Base-by-base conservation (phyloP, 1,284 basidiomycete species). In the Pterula multifida region DNA sequence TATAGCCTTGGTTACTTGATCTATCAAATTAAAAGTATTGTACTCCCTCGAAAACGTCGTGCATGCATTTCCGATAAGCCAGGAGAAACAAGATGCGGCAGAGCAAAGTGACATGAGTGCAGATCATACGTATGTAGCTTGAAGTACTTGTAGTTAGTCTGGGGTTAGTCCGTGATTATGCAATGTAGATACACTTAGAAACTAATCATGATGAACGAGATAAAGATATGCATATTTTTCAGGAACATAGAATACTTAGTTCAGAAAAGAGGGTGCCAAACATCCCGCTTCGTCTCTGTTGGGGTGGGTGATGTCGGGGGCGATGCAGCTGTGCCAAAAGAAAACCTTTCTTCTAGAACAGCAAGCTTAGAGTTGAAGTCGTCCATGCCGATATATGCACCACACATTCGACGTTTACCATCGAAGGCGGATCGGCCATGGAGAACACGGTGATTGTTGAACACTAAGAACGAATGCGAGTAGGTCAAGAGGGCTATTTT, bases 381-480 rank as follows among this genome's bases (percentile, higher is more conserved):
- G 60, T 96, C 93, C n/a, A 79, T 72, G 0, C 90, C 89, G 49
- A 96, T 78, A 61, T 98, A 98, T 0, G 94, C 94, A 0, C 95
- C 95, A 59, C 95, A 98, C 79, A 98, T 90, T 1, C 90, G 76
- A 2, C 95, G 78, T 60, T 81, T 79, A 2, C 96, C 95, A 1
- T 79, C 78, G 62, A 97, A 98, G 0, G 82, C 78, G 0, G 90
- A 89, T 4, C 95, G 82, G 3, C 95, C 95, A 57, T 98, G 96
- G 49, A 98, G 70, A 2, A 98, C 90, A 11, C 95, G 79, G 64
- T 96, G 90, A 61, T 98, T 98, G 66, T 98, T 88, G 49, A 96
- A 78, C 32, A 93, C 89, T 90, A 58, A 26, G 26, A 25, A 44
- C 50, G 28, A 42, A 47, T 22, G 1, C 48, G 15, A 17, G 3